Evolutionary conservation across 257 asterid genomes (phyloP).

Genomic region (Jasminum sambac): DNA sequence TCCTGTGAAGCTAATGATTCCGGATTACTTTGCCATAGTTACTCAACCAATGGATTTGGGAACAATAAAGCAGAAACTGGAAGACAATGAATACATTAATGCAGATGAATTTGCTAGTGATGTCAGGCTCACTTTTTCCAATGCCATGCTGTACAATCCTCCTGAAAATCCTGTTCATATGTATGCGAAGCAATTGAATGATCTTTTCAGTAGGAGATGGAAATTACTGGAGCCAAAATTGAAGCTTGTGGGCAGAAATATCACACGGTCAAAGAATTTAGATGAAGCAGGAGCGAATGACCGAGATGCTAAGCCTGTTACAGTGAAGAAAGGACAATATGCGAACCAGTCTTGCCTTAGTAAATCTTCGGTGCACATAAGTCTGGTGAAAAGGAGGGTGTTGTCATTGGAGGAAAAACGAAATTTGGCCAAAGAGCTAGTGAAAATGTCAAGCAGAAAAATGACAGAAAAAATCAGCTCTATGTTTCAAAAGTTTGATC

Average conservation of each 20-base stretch:
- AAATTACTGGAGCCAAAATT: conserved; percentile 43
- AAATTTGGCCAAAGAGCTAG: conserved; percentile 39
- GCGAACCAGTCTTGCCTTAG: conserved; percentile 10
- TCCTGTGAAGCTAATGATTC: conserved; percentile 63
- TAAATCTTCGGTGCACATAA: conserved; percentile 27
- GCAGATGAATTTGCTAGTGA: conserved; percentile 73
- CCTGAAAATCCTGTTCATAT: conserved; percentile 42
- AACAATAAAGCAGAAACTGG: conserved; percentile 57
- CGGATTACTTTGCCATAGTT: conserved; percentile 67
- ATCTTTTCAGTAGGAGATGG: conserved; percentile 56
- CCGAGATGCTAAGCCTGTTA: conserved; percentile 23
- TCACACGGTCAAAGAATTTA: conserved; percentile 15
- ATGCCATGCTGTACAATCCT: conserved; percentile 78
- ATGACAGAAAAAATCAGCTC: conserved; percentile 14
- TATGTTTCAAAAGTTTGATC: conserved; percentile 3
- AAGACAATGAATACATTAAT: conserved; percentile 43
- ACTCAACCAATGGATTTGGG: conserved; percentile 87
- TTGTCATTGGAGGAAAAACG: conserved; percentile 44
- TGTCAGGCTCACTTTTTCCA: conserved; percentile 67
- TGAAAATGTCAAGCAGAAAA: conserved; percentile 36
- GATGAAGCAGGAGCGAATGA: conserved; percentile 27
- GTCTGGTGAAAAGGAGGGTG: conserved; percentile 25
- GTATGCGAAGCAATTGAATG: conserved; percentile 49
- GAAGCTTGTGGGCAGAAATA: conserved; percentile 31
- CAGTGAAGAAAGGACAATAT: conserved; percentile 23